Base-by-base conservation (phyloP, 805 yeast genomes). In the Barnettozyma botsteinii region DNA sequence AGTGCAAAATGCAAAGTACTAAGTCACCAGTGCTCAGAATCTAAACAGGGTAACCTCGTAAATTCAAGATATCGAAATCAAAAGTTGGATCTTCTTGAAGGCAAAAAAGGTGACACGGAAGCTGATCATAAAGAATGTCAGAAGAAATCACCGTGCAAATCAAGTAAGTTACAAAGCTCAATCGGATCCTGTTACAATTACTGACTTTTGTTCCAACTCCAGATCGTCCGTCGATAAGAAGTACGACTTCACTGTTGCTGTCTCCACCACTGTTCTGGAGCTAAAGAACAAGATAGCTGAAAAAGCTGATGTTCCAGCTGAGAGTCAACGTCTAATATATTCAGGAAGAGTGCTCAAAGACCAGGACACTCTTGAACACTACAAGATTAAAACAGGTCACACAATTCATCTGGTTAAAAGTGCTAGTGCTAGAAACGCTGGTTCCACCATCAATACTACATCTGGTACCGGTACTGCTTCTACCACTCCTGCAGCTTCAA, bases 291-390 rank as follows among this genome's bases (percentile, higher is more conserved):
- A 67, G 49, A 69, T 91, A 37, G 79, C 79, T 20, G 66, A 68
- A 17, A 73, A 69, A 43, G 64, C 88, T 6, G 81, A 76, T 18
- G 69, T 88, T 32, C 81, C 95, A 5, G 78, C 76, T 1, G 82
- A 72, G n/a, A 75, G 82, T 45, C 98, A 89, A 64, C 73, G 98
- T 43, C 72, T 91, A 57, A 89, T 91, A 56, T 91, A 85, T 66
- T 85, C 96, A 3, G 98, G 98, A 30, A 82, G 91, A 51, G 95
- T 93, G 25, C 73, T 91, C 56, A 89, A 89, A 61, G 96, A 91
- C 56, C 69, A 67, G 27, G 93, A 89, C 50, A 73, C 85, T 7
- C 62, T 91, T 9, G 79, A 71, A 14, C 66, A 77, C 4, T 91
- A 91, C 67, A 86, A 86, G 60, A 77, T 91, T 56, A 85, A 85